These are phyloP conservation scores for Aspergillus aculeatinus DNA, from an alignment of 2,329 filamentous ascomycete genomes.

Conservation along the genomic window DNA sequence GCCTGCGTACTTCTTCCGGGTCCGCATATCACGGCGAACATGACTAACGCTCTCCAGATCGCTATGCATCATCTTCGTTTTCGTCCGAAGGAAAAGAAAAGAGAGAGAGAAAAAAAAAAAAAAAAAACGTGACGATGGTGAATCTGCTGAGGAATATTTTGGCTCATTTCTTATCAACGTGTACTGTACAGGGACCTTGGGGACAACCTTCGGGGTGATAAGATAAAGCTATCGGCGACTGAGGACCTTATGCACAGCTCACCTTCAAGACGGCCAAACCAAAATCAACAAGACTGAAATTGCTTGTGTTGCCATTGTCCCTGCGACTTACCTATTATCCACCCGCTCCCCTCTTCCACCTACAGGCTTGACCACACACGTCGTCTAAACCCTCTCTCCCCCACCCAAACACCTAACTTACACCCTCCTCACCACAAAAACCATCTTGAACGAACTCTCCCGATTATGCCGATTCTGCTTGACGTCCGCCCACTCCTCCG, in stretches of 20 bases:
- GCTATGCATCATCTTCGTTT: background rate
- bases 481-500: background rate
- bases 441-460: slow-evolving; percentile 3
- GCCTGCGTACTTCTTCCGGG: background rate
- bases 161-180: background rate
- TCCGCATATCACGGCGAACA: background rate
- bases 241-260: too few relatives aligned
- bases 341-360: too few relatives aligned
- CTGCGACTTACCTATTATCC: too few relatives aligned
- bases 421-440: background rate
- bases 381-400: too few relatives aligned
- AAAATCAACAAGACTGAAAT: too few relatives aligned
- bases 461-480: background rate
- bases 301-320: too few relatives aligned
- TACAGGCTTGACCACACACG: too few relatives aligned
- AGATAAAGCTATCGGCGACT: background rate
- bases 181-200: background rate
- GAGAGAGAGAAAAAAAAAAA: too few relatives aligned
- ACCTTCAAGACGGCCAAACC: too few relatives aligned
- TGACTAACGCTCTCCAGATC: background rate
- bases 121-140: too few relatives aligned
- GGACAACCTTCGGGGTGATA: slow-evolving; percentile 5
- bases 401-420: background rate
- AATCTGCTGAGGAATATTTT: background rate
- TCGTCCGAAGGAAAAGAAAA: too few relatives aligned